phyloP scores from a whole-genome alignment of 108 stramenopile species.

The Nitzschia inconspicua region DNA sequence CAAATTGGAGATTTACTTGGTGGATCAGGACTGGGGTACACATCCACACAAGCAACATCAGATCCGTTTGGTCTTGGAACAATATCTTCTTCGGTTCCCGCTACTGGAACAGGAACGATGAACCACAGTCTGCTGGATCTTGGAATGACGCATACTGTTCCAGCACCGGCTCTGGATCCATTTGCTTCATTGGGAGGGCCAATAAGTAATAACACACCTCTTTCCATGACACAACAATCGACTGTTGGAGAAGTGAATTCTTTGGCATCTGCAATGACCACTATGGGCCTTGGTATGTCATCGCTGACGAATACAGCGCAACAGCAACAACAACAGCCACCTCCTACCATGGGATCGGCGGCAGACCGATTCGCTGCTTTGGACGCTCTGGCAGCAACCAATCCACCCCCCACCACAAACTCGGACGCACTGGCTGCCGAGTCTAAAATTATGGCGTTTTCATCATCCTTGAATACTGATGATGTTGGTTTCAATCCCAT shows the following conservation, averaged over 20 bases:
- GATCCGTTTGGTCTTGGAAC: slow-evolving; percentile 9
- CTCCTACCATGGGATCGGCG: slow-evolving; percentile 12
- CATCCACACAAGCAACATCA: neutral
- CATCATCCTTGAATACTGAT: neutral
- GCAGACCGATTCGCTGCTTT: slow-evolving; percentile 39
- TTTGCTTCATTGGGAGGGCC: neutral
- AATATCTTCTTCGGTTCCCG: neutral
- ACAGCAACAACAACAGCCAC: neutral
- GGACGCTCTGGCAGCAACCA: slow-evolving; percentile 26
- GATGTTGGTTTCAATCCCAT: neutral
- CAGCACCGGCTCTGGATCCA: slow-evolving; percentile 14
- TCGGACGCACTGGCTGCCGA: slow-evolving; percentile 15
- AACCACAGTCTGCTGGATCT: neutral
- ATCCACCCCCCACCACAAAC: neutral
- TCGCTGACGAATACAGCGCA: neutral
- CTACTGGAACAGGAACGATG: neutral
- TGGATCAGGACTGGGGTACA: neutral
- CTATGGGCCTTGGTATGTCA: neutral
- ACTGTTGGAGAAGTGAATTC: neutral
- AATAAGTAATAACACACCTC: neutral
- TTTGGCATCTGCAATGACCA: neutral
- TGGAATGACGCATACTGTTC: neutral
- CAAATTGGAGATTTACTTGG: neutral
- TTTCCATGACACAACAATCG: neutral
- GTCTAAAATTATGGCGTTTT: slow-evolving; percentile 2